Evolutionary conservation across 768 basidiomycete genomes (phyloP).

Genomic region (Suillus tomentosus): DNA sequence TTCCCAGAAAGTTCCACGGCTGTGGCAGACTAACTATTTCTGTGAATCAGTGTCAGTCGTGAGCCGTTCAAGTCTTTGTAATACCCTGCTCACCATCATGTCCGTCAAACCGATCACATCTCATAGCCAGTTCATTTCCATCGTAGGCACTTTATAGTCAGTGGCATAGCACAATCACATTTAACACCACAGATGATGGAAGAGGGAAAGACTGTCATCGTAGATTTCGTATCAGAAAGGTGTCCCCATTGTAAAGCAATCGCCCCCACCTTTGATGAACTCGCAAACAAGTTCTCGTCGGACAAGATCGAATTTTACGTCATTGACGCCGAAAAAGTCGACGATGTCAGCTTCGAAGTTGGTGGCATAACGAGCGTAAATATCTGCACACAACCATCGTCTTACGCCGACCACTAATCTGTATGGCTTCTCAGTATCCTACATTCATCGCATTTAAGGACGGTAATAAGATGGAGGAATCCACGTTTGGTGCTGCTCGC

Average conservation of each 20-base stretch:
- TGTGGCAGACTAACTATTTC: neutral
- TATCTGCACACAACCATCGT: neutral
- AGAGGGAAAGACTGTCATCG: constrained; percentile 10
- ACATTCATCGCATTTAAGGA: constrained; percentile 10
- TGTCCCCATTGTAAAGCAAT: constrained; percentile 9
- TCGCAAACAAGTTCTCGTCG: constrained; percentile 16
- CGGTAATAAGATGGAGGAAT: constrained; percentile 10
- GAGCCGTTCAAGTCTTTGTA: neutral
- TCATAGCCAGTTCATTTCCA: constrained; percentile 7
- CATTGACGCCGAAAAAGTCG: constrained; percentile 64
- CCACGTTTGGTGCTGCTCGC: neutral
- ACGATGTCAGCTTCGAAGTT: constrained; percentile 52
- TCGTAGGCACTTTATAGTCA: constrained; percentile 8
- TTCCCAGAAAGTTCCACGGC: neutral
- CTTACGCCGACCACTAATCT: neutral
- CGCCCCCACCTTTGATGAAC: constrained; percentile 10
- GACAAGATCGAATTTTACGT: constrained; percentile 60
- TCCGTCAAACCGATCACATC: constrained; percentile 12
- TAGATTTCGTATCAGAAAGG: constrained; percentile 23
- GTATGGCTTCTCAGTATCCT: constrained; percentile 2
- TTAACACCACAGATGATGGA: constrained; percentile 15
- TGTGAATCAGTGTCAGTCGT: neutral
- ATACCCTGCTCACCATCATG: constrained; percentile 5
- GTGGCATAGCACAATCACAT: neutral
- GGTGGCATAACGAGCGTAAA: constrained; percentile 23